phyloP scores from a whole-genome alignment of 148 eudicot species.

The Vaccinium vitisidaea region DNA sequence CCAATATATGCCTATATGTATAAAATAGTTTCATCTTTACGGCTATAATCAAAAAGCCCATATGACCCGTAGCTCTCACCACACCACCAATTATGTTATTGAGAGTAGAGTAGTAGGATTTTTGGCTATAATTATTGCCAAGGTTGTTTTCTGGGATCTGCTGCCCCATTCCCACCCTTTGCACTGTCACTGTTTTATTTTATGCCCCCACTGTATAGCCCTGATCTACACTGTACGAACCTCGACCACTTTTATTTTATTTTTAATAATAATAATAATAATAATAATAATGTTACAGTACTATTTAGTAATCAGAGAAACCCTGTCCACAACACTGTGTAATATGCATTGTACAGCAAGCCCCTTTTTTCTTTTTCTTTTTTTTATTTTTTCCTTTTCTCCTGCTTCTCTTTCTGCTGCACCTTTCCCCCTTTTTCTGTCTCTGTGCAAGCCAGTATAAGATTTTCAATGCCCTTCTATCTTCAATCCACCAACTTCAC shows the following conservation, averaged over 20 bases:
- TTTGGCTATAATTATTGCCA: neutral
- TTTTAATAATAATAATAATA: too few species aligned
- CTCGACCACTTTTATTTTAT: neutral
- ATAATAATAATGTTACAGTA: too few species aligned
- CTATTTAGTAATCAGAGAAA: neutral
- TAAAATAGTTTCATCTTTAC: neutral
- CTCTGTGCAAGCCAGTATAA: neutral
- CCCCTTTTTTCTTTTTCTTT: neutral
- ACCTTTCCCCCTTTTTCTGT: neutral
- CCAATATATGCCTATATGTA: neutral
- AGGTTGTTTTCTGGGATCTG: conserved; percentile 10
- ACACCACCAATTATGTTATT: neutral
- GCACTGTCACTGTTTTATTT: neutral
- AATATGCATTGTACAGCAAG: neutral
- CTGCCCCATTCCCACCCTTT: neutral
- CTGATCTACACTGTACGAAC: neutral
- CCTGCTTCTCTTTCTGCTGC: neutral
- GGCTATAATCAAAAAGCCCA: neutral
- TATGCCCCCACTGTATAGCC: neutral
- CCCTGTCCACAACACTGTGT: neutral
- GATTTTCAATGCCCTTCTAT: neutral
- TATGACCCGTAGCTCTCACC: conserved; percentile 6
- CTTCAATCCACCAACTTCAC: too few species aligned
- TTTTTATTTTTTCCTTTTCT: neutral
- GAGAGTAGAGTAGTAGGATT: neutral